These are phyloP conservation scores for Pythium periplocum DNA, from an alignment of 352 stramenopile genomes.

Conservation along the genomic window DNA sequence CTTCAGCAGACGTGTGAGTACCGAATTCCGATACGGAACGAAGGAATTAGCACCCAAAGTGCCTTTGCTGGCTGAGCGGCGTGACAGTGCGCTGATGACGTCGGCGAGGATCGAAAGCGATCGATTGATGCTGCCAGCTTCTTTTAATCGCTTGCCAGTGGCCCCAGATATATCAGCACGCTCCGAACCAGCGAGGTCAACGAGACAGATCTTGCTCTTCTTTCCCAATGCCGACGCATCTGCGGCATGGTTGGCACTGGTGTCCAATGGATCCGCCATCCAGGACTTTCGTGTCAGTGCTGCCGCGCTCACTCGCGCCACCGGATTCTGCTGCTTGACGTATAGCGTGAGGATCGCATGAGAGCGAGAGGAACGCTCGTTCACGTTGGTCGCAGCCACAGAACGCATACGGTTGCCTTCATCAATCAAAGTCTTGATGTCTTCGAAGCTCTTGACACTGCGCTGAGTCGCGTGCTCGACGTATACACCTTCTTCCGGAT, in stretches of 20 bases:
- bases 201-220: slow-evolving; percentile 67
- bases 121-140: slow-evolving; percentile 78
- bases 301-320: slow-evolving; percentile 8
- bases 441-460: slow-evolving; percentile 39
- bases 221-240: slow-evolving; percentile 15
- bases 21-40: slow-evolving; percentile 87
- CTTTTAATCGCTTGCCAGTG: slow-evolving; percentile 46
- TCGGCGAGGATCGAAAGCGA: slow-evolving; percentile 81
- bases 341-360: slow-evolving; percentile 65
- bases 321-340: slow-evolving; percentile 29
- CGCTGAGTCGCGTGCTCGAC: slow-evolving; percentile 53
- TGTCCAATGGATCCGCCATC: slow-evolving; percentile 7
- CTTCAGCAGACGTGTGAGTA: slow-evolving; percentile 80
- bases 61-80: slow-evolving; percentile 16
- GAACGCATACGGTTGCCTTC: slow-evolving; percentile 57
- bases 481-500: slow-evolving; percentile 59
- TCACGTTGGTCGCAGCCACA: slow-evolving; percentile 40
- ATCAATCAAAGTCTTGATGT: slow-evolving; percentile 51
- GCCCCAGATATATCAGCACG: slow-evolving; percentile 43
- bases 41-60: slow-evolving; percentile 19
- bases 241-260: not conserved
- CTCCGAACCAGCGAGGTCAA: slow-evolving; percentile 71
- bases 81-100: slow-evolving; percentile 72
- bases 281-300: slow-evolving; percentile 6
- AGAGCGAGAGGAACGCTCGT: slow-evolving; percentile 44